Conservation (phyloP, 495 filamentous ascomycete genomes). For the Bacidia rubella region DNA sequence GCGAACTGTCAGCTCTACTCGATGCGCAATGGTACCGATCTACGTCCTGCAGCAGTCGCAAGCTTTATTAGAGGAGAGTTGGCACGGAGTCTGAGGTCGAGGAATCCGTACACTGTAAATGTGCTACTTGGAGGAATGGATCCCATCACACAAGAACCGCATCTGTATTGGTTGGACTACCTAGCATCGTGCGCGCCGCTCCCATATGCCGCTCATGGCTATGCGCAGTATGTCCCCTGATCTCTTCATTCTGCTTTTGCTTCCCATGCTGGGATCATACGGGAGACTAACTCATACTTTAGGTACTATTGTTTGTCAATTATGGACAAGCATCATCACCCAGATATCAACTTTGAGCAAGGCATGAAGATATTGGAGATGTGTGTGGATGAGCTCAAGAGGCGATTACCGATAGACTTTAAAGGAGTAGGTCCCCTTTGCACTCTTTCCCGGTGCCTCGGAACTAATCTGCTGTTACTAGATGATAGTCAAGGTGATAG, state of each 20-base stretch:
- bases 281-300: background rate
- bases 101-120: constrained; percentile 92
- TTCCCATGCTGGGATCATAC: background rate
- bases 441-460: background rate
- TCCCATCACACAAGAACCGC: constrained; percentile 71
- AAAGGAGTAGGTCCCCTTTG: constrained; percentile 52
- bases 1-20: constrained; percentile 96
- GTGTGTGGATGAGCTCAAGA: constrained; percentile 94
- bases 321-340: constrained; percentile 95
- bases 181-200: constrained; percentile 75
- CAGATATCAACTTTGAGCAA: constrained; percentile 74
- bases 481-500: constrained; percentile 82
- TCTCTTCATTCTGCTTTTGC: too few species aligned
- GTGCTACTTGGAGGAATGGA: constrained; percentile 87
- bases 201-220: constrained; percentile 94
- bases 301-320: constrained; percentile 91
- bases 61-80: constrained; percentile 89
- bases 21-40: constrained; percentile 89
- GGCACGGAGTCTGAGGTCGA: constrained; percentile 74
- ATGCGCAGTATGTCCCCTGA: constrained; percentile 65
- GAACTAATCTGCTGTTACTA: constrained; percentile 19
- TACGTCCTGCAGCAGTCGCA: constrained; percentile 75
- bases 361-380: constrained; percentile 81
- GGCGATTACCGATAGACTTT: constrained; percentile 92
- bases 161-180: constrained; percentile 95